Base-by-base conservation (phyloP, 305 asterid species). In the Solanum hybrid region DNA sequence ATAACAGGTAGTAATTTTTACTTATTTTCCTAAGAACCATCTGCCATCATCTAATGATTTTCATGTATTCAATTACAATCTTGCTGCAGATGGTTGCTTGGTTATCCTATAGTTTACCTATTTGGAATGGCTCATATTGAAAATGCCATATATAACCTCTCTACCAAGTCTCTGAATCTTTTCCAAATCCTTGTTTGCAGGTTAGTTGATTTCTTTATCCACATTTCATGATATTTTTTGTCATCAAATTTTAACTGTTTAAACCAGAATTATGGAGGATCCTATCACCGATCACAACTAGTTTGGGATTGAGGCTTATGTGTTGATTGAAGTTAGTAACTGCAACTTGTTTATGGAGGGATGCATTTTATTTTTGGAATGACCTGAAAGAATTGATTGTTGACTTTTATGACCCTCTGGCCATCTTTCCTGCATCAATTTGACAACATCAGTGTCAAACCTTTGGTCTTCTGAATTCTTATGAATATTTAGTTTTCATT, bases 101-200 rank as follows among this genome's bases (percentile, higher is more conserved):
- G 98, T 79, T 97, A 97, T 92, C 99, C 99, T 2, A 97, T 96
- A 79, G 93, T 96, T n/a, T 96, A 97, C 91, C 92, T 95, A 78
- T 94, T 97, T 89, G 92, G 96, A 46, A 92, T 92, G 94, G 95
- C 95, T 76, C 93, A 92, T 74, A 95, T 97, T 76, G 95, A 95
- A 90, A 94, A 87, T 86, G 99, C 98, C 89, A 90, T 96, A 84
- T 91, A 80, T 84, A 97, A 94, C 90, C 99, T 97, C 87, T 97
- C 99, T 42, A 94, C 98, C 90, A 94, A 93, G 93, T 93, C 96
- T 61, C 96, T 97, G 64, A 95, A 97, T 92, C 91, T 96, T 88
- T 97, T 95, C 92, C 98, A 96, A 89, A 78, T 97, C 89, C 91
- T 92, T 36, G 96, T 95, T 86, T 89, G 90, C 94, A 96, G 98